Percentiles rank a stretch among this genome's conserved stretches.
phyloP scores from a whole-genome alignment of 2,329 filamentous ascomycete species.

The Talaromyces sp. region DNA sequence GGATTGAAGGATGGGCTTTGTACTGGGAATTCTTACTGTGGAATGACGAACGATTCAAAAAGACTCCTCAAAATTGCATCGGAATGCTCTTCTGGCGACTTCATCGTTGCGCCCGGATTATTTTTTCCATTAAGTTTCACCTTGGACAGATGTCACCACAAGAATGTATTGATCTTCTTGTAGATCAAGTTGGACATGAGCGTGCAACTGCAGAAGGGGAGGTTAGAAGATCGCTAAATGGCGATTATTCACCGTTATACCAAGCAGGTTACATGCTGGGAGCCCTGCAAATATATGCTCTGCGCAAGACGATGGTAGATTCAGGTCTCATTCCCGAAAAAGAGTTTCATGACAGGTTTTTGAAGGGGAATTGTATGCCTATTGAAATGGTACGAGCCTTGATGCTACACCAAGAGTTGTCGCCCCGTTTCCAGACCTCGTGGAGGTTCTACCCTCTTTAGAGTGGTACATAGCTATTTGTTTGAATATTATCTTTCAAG shows the following conservation, averaged over 20 bases:
- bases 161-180: conserved; percentile 61
- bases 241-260: conserved; percentile 61
- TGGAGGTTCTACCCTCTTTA: conserved; percentile 54
- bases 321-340: conserved; percentile 50
- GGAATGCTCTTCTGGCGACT: conserved; percentile 66
- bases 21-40: conserved; percentile 66
- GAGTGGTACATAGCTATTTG: too few species aligned
- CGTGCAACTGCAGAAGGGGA: conserved; percentile 63
- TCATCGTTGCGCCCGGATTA: conserved; percentile 63
- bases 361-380: conserved; percentile 50
- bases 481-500: too few species aligned
- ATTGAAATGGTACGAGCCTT: conserved; percentile 45
- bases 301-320: conserved; percentile 54
- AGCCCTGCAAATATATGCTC: conserved; percentile 57
- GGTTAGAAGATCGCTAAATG: conserved; percentile 59
- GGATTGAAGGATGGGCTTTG: conserved; percentile 63
- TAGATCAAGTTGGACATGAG: conserved; percentile 62
- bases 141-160: conserved; percentile 57
- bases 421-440: conserved; percentile 46
- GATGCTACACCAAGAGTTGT: conserved; percentile 47
- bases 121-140: conserved; percentile 60
- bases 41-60: conserved; percentile 56
- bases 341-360: conserved; percentile 58
- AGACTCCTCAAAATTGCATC: conserved; percentile 55
- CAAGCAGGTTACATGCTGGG: conserved; percentile 64